These are phyloP conservation scores for Epichloe elymi DNA, from an alignment of 2,329 filamentous ascomycete species.

Conservation along the genomic window DNA sequence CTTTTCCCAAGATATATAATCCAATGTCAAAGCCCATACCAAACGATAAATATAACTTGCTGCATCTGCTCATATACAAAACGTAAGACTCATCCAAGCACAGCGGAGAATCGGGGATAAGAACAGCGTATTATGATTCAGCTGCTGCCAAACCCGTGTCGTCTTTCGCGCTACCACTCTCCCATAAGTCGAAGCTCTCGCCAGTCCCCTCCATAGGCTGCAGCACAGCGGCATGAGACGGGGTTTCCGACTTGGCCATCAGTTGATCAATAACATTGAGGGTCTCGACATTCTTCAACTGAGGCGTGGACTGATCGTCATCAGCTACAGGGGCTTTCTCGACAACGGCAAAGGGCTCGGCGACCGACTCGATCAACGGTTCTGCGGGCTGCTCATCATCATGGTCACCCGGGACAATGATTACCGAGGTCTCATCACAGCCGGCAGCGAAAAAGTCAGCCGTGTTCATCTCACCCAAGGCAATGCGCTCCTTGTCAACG, in stretches of 20 bases:
- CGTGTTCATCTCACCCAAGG: constrained; percentile 53
- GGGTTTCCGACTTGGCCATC: constrained; percentile 23
- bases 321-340: constrained; percentile 6
- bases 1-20: background rate
- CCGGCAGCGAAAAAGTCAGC: constrained; percentile 55
- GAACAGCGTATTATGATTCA: constrained; percentile 11
- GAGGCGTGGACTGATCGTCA: constrained; percentile 10
- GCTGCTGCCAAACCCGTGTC: constrained; percentile 27
- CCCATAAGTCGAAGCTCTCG: constrained; percentile 56
- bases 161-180: constrained; percentile 52
- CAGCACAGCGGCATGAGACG: constrained; percentile 33
- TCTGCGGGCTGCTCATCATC: constrained; percentile 24
- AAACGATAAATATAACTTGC: background rate
- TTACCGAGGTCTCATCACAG: constrained; percentile 47
- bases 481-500: constrained; percentile 50
- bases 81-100: background rate
- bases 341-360: background rate
- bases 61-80: constrained; percentile 1
- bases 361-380: background rate
- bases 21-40: background rate
- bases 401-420: constrained; percentile 50
- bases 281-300: constrained; percentile 8
- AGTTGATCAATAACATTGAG: constrained; percentile 21
- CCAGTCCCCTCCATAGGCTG: constrained; percentile 44
- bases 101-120: background rate